Conservation (phyloP, 2,329 filamentous ascomycete genomes). For the Scedosporium aurantiacum region DNA sequence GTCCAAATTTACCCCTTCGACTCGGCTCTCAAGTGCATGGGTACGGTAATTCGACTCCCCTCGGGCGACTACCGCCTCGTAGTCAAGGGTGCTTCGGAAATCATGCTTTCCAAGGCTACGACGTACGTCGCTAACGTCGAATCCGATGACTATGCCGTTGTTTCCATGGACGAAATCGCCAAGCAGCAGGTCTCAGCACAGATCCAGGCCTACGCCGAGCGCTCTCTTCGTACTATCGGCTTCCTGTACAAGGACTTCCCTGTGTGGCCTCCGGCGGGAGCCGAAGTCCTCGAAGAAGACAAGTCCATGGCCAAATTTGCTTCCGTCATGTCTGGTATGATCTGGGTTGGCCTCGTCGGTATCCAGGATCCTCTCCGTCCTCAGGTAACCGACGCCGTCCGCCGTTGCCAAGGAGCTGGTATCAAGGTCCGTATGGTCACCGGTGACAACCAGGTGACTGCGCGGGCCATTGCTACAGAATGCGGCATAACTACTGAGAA, state of each 20-base stretch:
- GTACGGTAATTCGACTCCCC: conserved; percentile 35
- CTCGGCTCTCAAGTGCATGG: conserved; percentile 45
- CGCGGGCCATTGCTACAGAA: conserved; percentile 52
- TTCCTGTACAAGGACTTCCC: conserved; percentile 65
- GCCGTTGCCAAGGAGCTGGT: conserved; percentile 48
- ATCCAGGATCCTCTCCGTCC: conserved; percentile 53
- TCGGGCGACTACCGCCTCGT: conserved; percentile 33
- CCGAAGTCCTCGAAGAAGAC: conserved; percentile 29
- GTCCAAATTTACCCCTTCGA: conserved; percentile 42
- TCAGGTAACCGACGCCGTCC: conserved; percentile 48
- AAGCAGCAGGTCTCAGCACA: conserved; percentile 39
- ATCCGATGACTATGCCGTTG: conserved; percentile 16
- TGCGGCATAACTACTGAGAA: conserved; percentile 52
- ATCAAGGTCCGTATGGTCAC: conserved; percentile 54
- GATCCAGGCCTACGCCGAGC: conserved; percentile 48
- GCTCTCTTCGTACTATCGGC: conserved; percentile 66
- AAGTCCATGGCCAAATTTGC: conserved; percentile 25
- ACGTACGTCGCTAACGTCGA: conserved; percentile 27
- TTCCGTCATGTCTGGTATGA: conserved; percentile 40
- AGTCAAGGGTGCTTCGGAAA: conserved; percentile 47
- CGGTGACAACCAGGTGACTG: conserved; percentile 40
- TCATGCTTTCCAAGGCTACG: conserved; percentile 26
- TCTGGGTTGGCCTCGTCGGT: conserved; percentile 57
- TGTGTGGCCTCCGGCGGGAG: not conserved
- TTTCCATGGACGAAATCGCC: conserved; percentile 32